phyloP scores from a whole-genome alignment of 371 early-diverging fungal species.

The Paraphysoderma sedebokerense region DNA sequence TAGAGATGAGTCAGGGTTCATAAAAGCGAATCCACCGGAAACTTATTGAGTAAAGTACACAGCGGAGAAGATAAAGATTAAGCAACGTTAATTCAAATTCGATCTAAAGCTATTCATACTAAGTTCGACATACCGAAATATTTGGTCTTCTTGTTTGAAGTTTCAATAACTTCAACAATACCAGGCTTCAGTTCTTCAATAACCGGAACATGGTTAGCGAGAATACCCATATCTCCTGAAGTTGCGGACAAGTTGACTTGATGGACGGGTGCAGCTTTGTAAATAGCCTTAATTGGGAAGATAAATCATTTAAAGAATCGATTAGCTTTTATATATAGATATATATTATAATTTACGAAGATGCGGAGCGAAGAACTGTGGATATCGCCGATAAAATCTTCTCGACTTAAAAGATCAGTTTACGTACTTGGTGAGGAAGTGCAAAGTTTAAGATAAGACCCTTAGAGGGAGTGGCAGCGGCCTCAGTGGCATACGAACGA shows the following conservation, averaged over 20 bases:
- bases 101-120: background rate
- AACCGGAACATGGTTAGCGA: constrained; percentile 92
- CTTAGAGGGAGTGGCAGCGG: constrained; percentile 35
- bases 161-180: constrained; percentile 64
- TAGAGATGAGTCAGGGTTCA: constrained; percentile 89
- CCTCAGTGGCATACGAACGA: constrained; percentile 59
- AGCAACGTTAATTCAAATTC: no score
- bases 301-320: background rate
- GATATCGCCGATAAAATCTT: background rate
- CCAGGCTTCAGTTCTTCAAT: constrained; percentile 94
- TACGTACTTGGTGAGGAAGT: constrained; percentile 70
- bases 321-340: background rate
- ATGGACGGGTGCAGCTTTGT: constrained; percentile 26
- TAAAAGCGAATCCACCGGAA: constrained; percentile 89
- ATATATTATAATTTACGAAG: background rate
- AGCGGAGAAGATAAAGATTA: no score
- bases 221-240: constrained; percentile 95
- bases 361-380: background rate
- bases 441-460: constrained; percentile 78
- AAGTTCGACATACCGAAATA: constrained; percentile 56
- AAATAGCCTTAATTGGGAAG: background rate
- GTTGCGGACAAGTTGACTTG: constrained; percentile 89
- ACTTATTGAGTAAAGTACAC: no score
- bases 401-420: background rate
- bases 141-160: constrained; percentile 62